Percentiles rank a stretch among this genome's conserved stretches.
phyloP scores from a whole-genome alignment of 176 grass and related monocot species.

The Oryza meridionalis region DNA sequence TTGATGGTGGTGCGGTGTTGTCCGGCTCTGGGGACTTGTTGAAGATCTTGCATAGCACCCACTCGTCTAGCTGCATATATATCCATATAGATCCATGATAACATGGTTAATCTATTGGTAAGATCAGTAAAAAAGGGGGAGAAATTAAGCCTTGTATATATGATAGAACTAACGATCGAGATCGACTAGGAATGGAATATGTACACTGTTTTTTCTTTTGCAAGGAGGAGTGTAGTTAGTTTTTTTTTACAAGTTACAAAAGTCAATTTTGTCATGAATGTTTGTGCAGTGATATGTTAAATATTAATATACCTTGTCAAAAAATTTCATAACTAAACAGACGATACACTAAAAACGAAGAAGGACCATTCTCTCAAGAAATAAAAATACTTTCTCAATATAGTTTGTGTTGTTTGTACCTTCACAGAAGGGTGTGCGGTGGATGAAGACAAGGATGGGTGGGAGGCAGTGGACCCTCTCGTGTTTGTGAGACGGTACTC shows the following conservation, averaged over 20 bases:
- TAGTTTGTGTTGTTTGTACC: constrained; percentile 39
- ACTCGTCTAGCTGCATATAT: constrained; percentile 71
- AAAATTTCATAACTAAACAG: too few species aligned
- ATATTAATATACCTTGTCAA: too few species aligned
- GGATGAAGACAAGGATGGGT: constrained; percentile 29
- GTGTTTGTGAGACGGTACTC: constrained; percentile 70
- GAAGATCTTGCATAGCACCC: constrained; percentile 96
- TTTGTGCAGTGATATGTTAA: too few species aligned
- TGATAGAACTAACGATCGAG: neutral
- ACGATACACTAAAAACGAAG: too few species aligned
- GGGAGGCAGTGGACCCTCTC: neutral
- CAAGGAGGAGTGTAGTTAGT: too few species aligned
- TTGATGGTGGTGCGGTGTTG: neutral
- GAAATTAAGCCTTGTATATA: neutral
- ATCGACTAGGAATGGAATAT: neutral
- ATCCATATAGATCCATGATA: neutral
- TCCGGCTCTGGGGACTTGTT: constrained; percentile 42
- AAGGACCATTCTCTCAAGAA: too few species aligned
- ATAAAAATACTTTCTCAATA: too few species aligned
- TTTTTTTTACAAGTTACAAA: too few species aligned
- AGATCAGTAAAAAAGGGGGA: neutral
- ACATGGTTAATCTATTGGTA: too few species aligned
- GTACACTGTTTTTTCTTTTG: neutral
- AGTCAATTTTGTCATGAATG: too few species aligned
- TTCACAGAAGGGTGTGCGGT: constrained; percentile 69